phyloP scores from a whole-genome alignment of 164 flowering plant genomes.

The Chloranthus sessilifolius region DNA sequence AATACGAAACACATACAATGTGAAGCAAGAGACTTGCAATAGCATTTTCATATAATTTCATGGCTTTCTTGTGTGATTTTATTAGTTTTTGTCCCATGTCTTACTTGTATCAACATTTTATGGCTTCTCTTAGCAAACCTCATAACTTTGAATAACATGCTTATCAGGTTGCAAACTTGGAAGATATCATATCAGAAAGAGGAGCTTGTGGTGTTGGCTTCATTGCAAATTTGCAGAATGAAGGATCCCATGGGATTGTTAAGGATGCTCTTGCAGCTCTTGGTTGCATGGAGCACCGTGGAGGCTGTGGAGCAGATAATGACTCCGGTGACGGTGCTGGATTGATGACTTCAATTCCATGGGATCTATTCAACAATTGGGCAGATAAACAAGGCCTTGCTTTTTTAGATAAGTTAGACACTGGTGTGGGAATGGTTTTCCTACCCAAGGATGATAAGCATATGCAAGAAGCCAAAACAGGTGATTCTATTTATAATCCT shows the following conservation, averaged over 20 bases:
- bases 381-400: slow-evolving; percentile 68
- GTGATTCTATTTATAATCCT: slow-evolving; percentile 30
- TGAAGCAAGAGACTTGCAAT: too few relatives aligned
- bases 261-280: slow-evolving; percentile 91
- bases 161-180: slow-evolving; percentile 71
- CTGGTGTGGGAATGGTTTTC: slow-evolving; percentile 98
- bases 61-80: background rate
- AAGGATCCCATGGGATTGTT: slow-evolving; percentile 64
- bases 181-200: slow-evolving; percentile 84
- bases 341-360: slow-evolving; percentile 92
- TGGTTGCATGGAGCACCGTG: slow-evolving; percentile 99
- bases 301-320: slow-evolving; percentile 99
- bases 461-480: slow-evolving; percentile 70
- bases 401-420: slow-evolving; percentile 65
- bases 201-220: slow-evolving; percentile 99
- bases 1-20: too few relatives aligned
- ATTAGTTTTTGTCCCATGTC: too few relatives aligned
- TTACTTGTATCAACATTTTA: too few relatives aligned
- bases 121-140: too few relatives aligned
- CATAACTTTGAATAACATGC: background rate
- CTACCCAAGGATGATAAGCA: slow-evolving; percentile 66
- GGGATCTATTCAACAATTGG: slow-evolving; percentile 88
- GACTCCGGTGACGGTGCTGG: slow-evolving; percentile 99
- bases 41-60: background rate
- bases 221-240: slow-evolving; percentile 86